Conservation (phyloP, 2,329 filamentous ascomycete genomes). For the Ascochyta viciae-villosae region DNA sequence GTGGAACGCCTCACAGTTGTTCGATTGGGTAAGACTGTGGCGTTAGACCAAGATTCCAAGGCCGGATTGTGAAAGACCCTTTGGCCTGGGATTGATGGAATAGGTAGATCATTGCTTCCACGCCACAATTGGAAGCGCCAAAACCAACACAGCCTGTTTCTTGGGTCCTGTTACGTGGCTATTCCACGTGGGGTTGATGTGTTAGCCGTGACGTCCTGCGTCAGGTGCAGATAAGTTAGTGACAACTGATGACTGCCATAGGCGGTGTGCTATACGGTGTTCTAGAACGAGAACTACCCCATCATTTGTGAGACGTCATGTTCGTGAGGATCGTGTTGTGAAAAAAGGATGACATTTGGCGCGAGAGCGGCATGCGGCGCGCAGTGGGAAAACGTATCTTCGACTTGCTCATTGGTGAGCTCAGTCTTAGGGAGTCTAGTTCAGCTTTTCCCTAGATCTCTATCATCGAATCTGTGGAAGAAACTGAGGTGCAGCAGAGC, state of each 20-base stretch:
- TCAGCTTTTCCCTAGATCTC: too few relatives aligned
- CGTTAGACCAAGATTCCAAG: constrained; percentile 7
- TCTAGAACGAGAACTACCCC: background rate
- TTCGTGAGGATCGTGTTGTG: background rate
- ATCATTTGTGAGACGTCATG: background rate
- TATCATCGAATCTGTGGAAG: too few relatives aligned
- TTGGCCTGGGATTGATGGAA: constrained; percentile 8
- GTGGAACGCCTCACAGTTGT: constrained; percentile 20
- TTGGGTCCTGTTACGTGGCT: constrained; percentile 31
- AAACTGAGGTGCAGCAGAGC: too few relatives aligned
- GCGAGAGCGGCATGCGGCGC: background rate
- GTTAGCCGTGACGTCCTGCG: constrained; percentile 20
- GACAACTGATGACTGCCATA: background rate
- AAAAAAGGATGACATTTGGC: background rate
- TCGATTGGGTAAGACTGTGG: constrained; percentile 11
- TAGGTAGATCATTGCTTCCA: constrained; percentile 7
- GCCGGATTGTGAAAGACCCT: constrained; percentile 5
- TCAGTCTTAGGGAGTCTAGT: background rate
- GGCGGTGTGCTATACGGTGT: background rate
- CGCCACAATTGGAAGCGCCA: constrained; percentile 12
- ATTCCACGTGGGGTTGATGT: constrained; percentile 19
- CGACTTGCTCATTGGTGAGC: background rate
- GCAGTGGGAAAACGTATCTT: background rate
- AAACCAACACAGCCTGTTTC: constrained; percentile 20
- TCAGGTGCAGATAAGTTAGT: constrained; percentile 2